A percentile compares a stretch with the other conserved stretches of the same genome.
These are phyloP conservation scores for Iberis pinnata DNA, from an alignment of 345 rosid genomes.

Conservation along the genomic window DNA sequence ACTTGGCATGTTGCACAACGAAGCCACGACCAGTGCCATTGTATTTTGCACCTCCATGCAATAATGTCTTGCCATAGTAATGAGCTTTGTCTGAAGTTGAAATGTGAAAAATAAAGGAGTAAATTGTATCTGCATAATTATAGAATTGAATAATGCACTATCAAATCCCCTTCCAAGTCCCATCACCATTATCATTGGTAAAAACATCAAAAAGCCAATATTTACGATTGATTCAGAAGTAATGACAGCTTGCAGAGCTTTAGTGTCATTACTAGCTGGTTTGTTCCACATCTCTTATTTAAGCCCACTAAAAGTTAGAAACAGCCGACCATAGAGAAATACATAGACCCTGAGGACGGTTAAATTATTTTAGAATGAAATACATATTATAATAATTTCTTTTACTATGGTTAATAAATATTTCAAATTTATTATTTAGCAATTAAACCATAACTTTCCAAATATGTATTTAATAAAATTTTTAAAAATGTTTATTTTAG, in stretches of 20 bases:
- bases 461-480: no score
- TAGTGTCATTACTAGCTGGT: constrained; percentile 33
- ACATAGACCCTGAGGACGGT: constrained; percentile 53
- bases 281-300: constrained; percentile 41
- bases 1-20: constrained; percentile 79
- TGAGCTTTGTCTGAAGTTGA: constrained; percentile 60
- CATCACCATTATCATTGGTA: no score
- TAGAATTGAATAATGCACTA: constrained; percentile 50
- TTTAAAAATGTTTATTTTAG: no score
- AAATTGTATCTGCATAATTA: constrained; percentile 60
- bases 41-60: constrained; percentile 82
- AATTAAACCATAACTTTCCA: no score
- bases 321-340: constrained; percentile 59
- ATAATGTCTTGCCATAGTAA: constrained; percentile 60
- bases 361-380: no score
- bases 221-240: no score
- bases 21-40: constrained; percentile 90
- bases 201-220: no score
- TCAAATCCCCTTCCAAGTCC: constrained; percentile 62
- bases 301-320: constrained; percentile 56
- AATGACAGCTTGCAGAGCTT: no score
- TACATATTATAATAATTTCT: no score
- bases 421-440: no score
- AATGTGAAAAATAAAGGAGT: constrained; percentile 65
- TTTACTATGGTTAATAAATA: no score